Percentiles rank a stretch among this genome's conserved stretches.
Evolutionary conservation across 352 stramenopile species (phyloP).

Genomic region (Phytopythium vexans): DNA sequence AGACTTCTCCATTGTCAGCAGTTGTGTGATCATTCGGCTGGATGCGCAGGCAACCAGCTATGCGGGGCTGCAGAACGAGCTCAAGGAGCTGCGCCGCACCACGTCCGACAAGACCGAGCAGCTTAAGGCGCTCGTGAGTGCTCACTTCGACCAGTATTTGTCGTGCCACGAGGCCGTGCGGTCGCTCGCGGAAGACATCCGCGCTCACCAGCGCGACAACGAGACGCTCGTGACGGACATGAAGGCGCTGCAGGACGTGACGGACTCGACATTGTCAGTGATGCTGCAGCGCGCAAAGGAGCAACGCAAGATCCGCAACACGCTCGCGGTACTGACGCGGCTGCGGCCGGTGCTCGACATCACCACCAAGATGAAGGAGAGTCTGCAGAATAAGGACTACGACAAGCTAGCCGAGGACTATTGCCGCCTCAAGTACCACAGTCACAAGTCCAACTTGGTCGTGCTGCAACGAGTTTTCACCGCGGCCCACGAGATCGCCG

Average conservation of each 20-base stretch:
- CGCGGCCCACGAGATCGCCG: slow-evolving; percentile 57
- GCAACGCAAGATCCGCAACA: slow-evolving; percentile 74
- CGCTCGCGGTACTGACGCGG: slow-evolving; percentile 58
- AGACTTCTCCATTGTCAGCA: neutral
- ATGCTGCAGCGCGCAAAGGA: slow-evolving; percentile 76
- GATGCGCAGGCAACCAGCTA: slow-evolving; percentile 51
- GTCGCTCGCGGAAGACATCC: slow-evolving; percentile 56
- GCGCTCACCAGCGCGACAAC: slow-evolving; percentile 54
- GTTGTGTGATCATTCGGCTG: neutral
- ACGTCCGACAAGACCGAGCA: slow-evolving; percentile 84
- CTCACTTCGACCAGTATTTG: slow-evolving; percentile 83
- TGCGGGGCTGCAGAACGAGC: slow-evolving; percentile 49
- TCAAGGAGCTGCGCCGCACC: slow-evolving; percentile 65
- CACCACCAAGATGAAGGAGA: slow-evolving; percentile 72
- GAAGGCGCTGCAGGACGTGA: slow-evolving; percentile 52
- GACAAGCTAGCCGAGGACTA: slow-evolving; percentile 76
- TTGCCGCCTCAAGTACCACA: slow-evolving; percentile 61
- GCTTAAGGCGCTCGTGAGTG: slow-evolving; percentile 75
- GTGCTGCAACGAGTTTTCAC: slow-evolving; percentile 51
- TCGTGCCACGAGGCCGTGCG: slow-evolving; percentile 79
- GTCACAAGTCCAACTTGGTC: slow-evolving; percentile 54
- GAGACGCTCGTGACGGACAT: slow-evolving; percentile 48
- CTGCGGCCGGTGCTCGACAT: slow-evolving; percentile 74
- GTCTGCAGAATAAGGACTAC: slow-evolving; percentile 59
- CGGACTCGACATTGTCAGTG: slow-evolving; percentile 67